Evolutionary conservation across 202 grass and related monocot genomes (phyloP).

Genomic region (Dendrocalamus latiflorus): DNA sequence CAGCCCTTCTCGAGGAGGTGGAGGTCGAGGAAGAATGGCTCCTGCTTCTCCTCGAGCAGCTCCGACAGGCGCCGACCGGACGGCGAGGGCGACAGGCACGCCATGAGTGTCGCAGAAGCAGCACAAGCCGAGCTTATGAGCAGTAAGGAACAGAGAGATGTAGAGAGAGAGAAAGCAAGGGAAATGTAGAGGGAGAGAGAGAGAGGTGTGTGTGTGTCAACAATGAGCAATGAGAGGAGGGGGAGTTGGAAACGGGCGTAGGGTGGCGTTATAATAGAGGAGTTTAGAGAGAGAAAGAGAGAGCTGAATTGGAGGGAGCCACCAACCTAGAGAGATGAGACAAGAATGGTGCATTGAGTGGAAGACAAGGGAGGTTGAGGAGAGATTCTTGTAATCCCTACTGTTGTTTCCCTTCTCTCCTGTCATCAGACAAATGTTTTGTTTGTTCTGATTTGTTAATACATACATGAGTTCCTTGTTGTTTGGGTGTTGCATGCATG

Average conservation of each 20-base stretch:
- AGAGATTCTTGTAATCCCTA: neutral
- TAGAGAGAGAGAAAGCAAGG: neutral
- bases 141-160: neutral
- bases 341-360: constrained; percentile 14
- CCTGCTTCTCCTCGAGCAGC: constrained; percentile 81
- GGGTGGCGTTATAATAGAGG: constrained; percentile 26
- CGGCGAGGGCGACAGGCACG: constrained; percentile 49
- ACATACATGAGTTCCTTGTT: neutral
- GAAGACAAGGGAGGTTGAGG: constrained; percentile 37
- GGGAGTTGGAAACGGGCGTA: neutral
- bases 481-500: neutral
- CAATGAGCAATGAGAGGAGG: neutral
- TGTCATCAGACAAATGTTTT: neutral
- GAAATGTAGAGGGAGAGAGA: neutral
- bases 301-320: neutral
- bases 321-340: constrained; percentile 13
- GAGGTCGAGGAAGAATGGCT: constrained; percentile 69
- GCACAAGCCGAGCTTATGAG: neutral
- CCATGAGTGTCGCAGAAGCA: neutral
- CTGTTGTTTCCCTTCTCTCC: neutral
- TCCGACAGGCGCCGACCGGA: constrained; percentile 56
- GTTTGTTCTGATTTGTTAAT: neutral
- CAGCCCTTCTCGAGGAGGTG: constrained; percentile 84
- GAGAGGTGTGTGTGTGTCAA: too few species aligned
- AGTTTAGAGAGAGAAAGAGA: too few species aligned